phyloP scores from a whole-genome alignment of 805 yeast genomes.

The Suhomyces faveliae region DNA sequence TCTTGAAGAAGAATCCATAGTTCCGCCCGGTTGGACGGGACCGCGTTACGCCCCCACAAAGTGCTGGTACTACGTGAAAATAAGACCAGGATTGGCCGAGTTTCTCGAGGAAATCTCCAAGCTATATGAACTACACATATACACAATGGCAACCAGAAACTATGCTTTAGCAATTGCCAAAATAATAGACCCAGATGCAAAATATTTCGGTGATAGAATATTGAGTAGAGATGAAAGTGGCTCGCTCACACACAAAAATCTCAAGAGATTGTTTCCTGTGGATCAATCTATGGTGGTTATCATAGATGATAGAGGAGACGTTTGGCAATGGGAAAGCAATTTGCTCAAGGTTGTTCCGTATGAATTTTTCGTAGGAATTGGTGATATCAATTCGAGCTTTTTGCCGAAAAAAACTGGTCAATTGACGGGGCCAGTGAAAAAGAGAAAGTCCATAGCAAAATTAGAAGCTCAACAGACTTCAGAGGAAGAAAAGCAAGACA shows the following conservation, averaged over 20 bases:
- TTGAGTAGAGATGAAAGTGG: conserved; percentile 95
- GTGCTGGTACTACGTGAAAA: conserved; percentile 90
- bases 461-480: conserved; percentile 44
- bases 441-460: conserved; percentile 55
- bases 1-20: conserved; percentile 69
- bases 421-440: conserved; percentile 59
- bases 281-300: conserved; percentile 95
- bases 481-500: conserved; percentile 13
- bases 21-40: conserved; percentile 59
- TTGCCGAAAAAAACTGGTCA: conserved; percentile 73
- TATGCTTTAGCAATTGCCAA: conserved; percentile 88
- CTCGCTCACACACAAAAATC: conserved; percentile 80
- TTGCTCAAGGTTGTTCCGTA: conserved; percentile 91
- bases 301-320: conserved; percentile 97
- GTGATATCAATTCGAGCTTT: conserved; percentile 92
- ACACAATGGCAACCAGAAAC: conserved; percentile 96
- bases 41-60: conserved; percentile 56
- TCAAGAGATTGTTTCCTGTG: conserved; percentile 87
- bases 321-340: conserved; percentile 96
- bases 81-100: conserved; percentile 80
- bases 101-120: conserved; percentile 65
- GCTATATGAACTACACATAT: conserved; percentile 85
- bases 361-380: conserved; percentile 94
- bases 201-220: conserved; percentile 86
- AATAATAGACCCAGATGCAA: conserved; percentile 87